Percentiles rank a stretch among this genome's conserved stretches.
Evolutionary conservation across 352 stramenopile species (phyloP).

Genomic region (Albugo candida): DNA sequence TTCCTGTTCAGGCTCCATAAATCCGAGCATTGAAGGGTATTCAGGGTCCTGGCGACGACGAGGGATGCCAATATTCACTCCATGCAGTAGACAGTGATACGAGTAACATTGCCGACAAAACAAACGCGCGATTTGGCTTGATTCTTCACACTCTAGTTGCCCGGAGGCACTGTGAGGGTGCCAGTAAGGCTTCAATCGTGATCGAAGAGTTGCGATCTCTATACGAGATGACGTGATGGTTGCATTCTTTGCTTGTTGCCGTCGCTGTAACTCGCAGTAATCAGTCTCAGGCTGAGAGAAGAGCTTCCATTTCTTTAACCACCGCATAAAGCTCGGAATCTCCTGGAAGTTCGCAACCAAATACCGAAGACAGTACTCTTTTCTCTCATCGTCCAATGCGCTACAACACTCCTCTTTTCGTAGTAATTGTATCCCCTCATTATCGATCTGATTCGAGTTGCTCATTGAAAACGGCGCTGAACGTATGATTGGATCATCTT

Average conservation of each 20-base stretch:
- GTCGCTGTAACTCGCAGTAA: slow-evolving; percentile 22
- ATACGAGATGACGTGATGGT: too few species aligned
- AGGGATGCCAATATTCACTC: slow-evolving; percentile 24
- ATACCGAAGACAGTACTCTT: slow-evolving; percentile 45
- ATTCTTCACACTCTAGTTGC: too few species aligned
- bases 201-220: too few species aligned
- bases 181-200: too few species aligned
- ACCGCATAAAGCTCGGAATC: slow-evolving; percentile 16
- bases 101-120: slow-evolving; percentile 58
- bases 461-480: slow-evolving; percentile 35
- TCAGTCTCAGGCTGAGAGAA: slow-evolving; percentile 38
- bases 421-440: slow-evolving; percentile 11
- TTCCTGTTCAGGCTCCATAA: not conserved
- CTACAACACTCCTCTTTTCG: slow-evolving; percentile 16
- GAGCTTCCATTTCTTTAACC: slow-evolving; percentile 20
- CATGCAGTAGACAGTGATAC: slow-evolving; percentile 63
- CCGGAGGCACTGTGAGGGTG: too few species aligned
- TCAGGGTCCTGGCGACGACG: slow-evolving; percentile 25
- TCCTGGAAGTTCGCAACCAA: slow-evolving; percentile 18
- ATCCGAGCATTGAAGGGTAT: slow-evolving; percentile 14
- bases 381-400: slow-evolving; percentile 37
- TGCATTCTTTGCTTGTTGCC: too few species aligned
- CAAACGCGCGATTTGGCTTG: slow-evolving; percentile 4
- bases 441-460: slow-evolving; percentile 1
- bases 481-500: slow-evolving; percentile 69